Conservation (phyloP, 1,139 yeast species). For the Kazachstania sp. region DNA sequence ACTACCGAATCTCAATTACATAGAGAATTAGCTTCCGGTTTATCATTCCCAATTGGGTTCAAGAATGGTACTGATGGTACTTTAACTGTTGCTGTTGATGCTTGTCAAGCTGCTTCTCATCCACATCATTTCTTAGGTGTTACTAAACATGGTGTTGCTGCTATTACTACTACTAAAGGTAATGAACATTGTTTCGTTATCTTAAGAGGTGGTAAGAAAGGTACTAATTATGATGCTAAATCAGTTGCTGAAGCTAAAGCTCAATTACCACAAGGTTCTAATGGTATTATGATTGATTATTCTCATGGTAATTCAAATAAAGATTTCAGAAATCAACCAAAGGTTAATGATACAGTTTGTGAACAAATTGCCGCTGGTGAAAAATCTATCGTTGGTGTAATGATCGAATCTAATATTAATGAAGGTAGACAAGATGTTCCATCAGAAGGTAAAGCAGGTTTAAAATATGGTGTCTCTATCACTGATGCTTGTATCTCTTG, state of each 20-base stretch:
- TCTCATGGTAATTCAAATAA: constrained; percentile 95
- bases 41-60: constrained; percentile 97
- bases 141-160: constrained; percentile 93
- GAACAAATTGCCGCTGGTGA: constrained; percentile 80
- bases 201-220: constrained; percentile 89
- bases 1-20: constrained; percentile 97
- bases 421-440: constrained; percentile 91
- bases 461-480: constrained; percentile 92
- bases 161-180: constrained; percentile 92
- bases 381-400: constrained; percentile 73
- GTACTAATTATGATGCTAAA: constrained; percentile 82
- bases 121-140: constrained; percentile 96
- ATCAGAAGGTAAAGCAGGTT: constrained; percentile 62
- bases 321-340: constrained; percentile 91
- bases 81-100: constrained; percentile 87
- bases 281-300: constrained; percentile 83
- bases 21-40: constrained; percentile 93
- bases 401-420: constrained; percentile 90
- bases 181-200: constrained; percentile 83
- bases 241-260: constrained; percentile 71
- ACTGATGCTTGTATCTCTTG: constrained; percentile 95
- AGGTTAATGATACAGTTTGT: constrained; percentile 69
- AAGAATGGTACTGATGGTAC: constrained; percentile 98
- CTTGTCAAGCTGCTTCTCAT: constrained; percentile 83
- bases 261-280: constrained; percentile 39